Conservation (phyloP, 2,329 filamentous ascomycete genomes). For the Penicillium sclerotigenum region DNA sequence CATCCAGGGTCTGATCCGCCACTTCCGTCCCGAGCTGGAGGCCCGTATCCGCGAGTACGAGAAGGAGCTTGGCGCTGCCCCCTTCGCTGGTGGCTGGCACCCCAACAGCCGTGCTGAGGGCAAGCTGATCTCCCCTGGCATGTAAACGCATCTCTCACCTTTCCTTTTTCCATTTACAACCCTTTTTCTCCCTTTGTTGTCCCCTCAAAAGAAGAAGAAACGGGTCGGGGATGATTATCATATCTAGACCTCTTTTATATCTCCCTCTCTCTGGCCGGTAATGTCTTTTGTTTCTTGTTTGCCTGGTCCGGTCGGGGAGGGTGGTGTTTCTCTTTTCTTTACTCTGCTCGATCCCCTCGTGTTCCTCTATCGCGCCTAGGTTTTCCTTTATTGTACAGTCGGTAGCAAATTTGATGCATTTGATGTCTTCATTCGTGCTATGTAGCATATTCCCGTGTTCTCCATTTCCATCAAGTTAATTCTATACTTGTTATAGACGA, state of each 20-base stretch:
- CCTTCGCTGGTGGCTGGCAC: conserved; percentile 84
- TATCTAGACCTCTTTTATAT: conserved; percentile 21
- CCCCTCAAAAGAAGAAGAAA: conserved; percentile 20
- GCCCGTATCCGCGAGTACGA: conserved; percentile 81
- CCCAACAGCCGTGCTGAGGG: conserved; percentile 73
- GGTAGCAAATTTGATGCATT: conserved; percentile 30
- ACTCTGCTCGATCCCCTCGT: conserved; percentile 24
- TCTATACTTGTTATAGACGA: not conserved
- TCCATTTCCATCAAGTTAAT: not conserved
- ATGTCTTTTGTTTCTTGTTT: conserved; percentile 10
- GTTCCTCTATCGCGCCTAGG: conserved; percentile 26
- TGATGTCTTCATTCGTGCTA: conserved; percentile 20
- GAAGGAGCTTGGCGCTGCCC: conserved; percentile 66
- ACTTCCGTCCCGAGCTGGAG: conserved; percentile 96
- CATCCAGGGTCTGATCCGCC: conserved; percentile 93
- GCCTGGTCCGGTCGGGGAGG: conserved; percentile 9
- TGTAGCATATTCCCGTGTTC: not conserved
- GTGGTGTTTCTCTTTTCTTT: conserved; percentile 25
- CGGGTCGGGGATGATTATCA: conserved; percentile 12
- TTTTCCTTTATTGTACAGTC: conserved; percentile 28
- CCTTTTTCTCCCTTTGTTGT: conserved; percentile 9
- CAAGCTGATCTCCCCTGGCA: conserved; percentile 81
- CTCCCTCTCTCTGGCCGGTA: conserved; percentile 14
- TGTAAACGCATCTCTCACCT: conserved; percentile 58
- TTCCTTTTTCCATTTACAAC: conserved; percentile 2